Percentiles rank a stretch among this genome's conserved stretches.
Conservation (phyloP, 192 early-diverging fungal species). For the Hyaloraphidium curvatum region DNA sequence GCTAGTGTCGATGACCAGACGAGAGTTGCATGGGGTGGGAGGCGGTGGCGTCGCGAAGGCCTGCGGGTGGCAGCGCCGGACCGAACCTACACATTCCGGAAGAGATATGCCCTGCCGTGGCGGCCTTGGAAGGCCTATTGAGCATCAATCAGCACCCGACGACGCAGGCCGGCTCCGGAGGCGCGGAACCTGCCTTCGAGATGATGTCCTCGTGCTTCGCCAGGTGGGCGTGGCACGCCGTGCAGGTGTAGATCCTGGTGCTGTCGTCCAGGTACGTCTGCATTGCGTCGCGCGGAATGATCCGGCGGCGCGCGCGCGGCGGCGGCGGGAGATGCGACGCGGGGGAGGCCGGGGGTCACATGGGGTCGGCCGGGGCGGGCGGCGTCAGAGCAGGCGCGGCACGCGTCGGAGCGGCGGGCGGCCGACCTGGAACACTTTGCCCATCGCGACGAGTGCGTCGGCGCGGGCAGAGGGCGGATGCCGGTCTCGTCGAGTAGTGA, state of each 20-base stretch:
- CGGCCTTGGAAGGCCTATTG: constrained; percentile 25
- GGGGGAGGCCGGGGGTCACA: too few relatives aligned
- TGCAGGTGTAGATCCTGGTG: constrained; percentile 29
- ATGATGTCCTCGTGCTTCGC: constrained; percentile 32
- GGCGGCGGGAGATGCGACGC: too few relatives aligned
- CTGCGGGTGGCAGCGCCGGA: neutral
- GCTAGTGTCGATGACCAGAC: neutral
- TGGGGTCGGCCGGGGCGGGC: too few relatives aligned
- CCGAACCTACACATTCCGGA: constrained; percentile 18
- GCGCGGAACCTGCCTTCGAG: constrained; percentile 25
- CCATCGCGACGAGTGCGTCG: too few relatives aligned
- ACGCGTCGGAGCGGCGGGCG: too few relatives aligned
- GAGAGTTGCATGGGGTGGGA: neutral
- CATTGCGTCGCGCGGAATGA: too few relatives aligned
- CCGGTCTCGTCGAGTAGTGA: too few relatives aligned
- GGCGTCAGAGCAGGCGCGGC: too few relatives aligned
- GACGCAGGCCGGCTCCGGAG: constrained; percentile 7
- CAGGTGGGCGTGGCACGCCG: constrained; percentile 30
- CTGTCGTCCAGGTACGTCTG: too few relatives aligned
- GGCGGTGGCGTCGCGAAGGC: neutral
- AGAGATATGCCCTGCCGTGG: constrained; percentile 32
- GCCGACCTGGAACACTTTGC: too few relatives aligned
- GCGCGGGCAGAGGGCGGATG: too few relatives aligned
- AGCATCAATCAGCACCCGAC: neutral
- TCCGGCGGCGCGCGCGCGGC: too few relatives aligned